A percentile compares a stretch with the other conserved stretches of the same genome.
These are phyloP conservation scores for Camillea tinctor DNA, from an alignment of 2,329 filamentous ascomycete genomes.

Conservation along the genomic window DNA sequence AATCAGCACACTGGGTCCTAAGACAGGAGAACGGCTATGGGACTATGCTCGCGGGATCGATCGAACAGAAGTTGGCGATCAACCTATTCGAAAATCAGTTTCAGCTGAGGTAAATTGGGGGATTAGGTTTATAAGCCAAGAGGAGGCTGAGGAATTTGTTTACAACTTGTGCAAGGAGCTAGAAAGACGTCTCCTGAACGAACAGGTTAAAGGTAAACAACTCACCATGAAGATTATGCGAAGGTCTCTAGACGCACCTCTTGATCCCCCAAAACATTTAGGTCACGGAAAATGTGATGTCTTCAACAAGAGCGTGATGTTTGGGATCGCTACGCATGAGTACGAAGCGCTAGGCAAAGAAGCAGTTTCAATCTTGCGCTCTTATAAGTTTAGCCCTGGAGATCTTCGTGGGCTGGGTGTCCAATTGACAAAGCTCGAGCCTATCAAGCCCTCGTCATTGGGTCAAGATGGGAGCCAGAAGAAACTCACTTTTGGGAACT, in stretches of 20 bases:
- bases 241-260: slow-evolving; percentile 77
- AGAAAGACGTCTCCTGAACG: slow-evolving; percentile 74
- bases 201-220: slow-evolving; percentile 82
- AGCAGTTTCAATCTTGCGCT: slow-evolving; percentile 77
- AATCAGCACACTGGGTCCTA: slow-evolving; percentile 73
- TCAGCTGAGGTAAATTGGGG: slow-evolving; percentile 99
- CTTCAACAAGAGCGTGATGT: slow-evolving; percentile 81
- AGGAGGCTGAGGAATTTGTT: slow-evolving; percentile 92
- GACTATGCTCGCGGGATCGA: slow-evolving; percentile 91
- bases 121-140: slow-evolving; percentile 86
- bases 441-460: slow-evolving; percentile 60
- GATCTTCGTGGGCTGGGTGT: slow-evolving; percentile 91
- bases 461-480: slow-evolving; percentile 73
- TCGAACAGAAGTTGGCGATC: slow-evolving; percentile 78
- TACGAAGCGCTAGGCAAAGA: slow-evolving; percentile 73
- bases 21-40: slow-evolving; percentile 87
- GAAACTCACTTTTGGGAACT: slow-evolving; percentile 68
- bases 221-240: slow-evolving; percentile 95
- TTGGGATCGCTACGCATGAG: slow-evolving; percentile 82
- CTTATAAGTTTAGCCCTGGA: slow-evolving; percentile 81
- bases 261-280: slow-evolving; percentile 89
- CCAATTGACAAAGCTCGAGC: slow-evolving; percentile 90
- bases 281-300: slow-evolving; percentile 94
- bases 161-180: slow-evolving; percentile 82
- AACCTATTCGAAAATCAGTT: slow-evolving; percentile 85